Conservation (phyloP, 257 asterid genomes). For the Salvia hispanica region DNA sequence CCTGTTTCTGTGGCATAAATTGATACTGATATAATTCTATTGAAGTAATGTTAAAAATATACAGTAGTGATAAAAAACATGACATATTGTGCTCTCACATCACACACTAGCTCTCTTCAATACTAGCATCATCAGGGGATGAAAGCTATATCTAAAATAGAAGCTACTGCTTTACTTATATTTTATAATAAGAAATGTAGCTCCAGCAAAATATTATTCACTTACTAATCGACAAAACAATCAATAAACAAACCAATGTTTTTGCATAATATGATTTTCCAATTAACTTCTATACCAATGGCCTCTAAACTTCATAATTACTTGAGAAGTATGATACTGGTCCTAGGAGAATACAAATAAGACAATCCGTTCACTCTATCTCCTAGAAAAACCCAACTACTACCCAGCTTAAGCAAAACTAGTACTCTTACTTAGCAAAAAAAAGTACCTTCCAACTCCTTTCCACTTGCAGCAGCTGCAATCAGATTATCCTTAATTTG, state of each 20-base stretch:
- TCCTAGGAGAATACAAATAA: background rate
- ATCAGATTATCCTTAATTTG: constrained; percentile 75
- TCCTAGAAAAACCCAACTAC: background rate
- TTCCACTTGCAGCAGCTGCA: constrained; percentile 96
- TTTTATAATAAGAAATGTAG: background rate
- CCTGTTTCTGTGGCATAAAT: constrained; percentile 75
- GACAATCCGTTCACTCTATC: background rate
- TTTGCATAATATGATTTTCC: background rate
- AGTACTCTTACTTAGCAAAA: background rate
- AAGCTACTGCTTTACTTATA: background rate
- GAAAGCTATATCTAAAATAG: background rate
- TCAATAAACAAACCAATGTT: background rate
- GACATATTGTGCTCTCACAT: background rate
- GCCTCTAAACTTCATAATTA: background rate
- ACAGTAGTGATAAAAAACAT: background rate
- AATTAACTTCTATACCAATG: constrained; percentile 14
- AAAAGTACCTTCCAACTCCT: constrained; percentile 88
- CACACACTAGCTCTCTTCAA: background rate
- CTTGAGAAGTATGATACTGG: background rate
- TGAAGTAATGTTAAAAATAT: background rate
- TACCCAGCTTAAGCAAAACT: constrained; percentile 15
- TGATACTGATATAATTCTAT: constrained; percentile 26
- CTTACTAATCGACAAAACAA: background rate
- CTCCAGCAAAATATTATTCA: background rate
- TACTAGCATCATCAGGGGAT: background rate